phyloP scores from a whole-genome alignment of 345 rosid species.

The Microthlaspi erraticum region DNA sequence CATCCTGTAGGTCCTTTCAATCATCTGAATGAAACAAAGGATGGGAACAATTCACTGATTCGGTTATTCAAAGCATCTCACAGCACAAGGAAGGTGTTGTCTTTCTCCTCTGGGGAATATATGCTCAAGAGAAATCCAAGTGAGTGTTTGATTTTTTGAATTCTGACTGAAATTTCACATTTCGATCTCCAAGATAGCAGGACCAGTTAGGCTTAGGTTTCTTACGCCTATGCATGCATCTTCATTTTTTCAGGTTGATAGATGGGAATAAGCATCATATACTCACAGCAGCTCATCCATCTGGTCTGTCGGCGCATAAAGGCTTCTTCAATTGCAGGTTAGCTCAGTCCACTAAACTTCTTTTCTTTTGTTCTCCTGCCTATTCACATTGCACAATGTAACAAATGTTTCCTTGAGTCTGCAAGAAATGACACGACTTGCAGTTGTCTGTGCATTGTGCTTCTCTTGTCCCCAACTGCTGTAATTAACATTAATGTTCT shows the following conservation, averaged over 20 bases:
- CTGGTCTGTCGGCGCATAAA: constrained; percentile 94
- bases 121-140: constrained; percentile 91
- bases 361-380: no score
- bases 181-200: no score
- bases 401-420: constrained; percentile 19
- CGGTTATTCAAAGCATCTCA: constrained; percentile 79
- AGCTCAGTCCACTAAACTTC: constrained; percentile 41
- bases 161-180: no score
- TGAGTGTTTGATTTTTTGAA: constrained; percentile 36
- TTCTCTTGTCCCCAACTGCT: constrained; percentile 6
- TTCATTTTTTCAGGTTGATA: constrained; percentile 58
- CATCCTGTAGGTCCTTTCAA: constrained; percentile 14
- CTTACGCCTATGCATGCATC: constrained; percentile 21
- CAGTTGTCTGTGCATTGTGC: constrained; percentile 12
- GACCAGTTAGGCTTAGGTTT: background rate
- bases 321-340: constrained; percentile 99
- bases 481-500: constrained; percentile 13
- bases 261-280: constrained; percentile 85
- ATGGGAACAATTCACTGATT: constrained; percentile 97
- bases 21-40: constrained; percentile 62
- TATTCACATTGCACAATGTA: no score
- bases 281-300: constrained; percentile 98
- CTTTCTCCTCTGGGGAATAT: constrained; percentile 96
- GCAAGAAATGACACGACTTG: constrained; percentile 5
- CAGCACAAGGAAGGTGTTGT: constrained; percentile 87